phyloP scores from a whole-genome alignment of 2,329 filamentous ascomycete genomes.

The Acarospora socialis region DNA sequence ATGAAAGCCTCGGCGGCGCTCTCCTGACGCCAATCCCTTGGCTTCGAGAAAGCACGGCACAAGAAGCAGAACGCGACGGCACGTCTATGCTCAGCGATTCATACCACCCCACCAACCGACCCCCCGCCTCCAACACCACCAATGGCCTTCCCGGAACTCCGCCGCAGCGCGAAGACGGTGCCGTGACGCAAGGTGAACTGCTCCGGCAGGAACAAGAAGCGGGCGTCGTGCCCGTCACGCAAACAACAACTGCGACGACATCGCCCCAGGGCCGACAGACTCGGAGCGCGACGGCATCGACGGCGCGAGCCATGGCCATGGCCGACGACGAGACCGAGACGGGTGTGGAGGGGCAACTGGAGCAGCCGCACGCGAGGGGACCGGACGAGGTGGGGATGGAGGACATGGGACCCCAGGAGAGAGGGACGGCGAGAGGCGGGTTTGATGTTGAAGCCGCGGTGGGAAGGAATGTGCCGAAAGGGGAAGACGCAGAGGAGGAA shows the following conservation, averaged over 20 bases:
- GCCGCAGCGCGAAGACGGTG: slow-evolving; percentile 22
- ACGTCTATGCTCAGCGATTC: neutral
- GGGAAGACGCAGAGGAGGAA: slow-evolving; percentile 3
- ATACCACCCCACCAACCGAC: neutral
- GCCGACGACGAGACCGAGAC: slow-evolving; percentile 19
- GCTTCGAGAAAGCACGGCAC: slow-evolving; percentile 38
- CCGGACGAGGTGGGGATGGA: slow-evolving; percentile 73
- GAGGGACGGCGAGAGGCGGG: slow-evolving; percentile 13
- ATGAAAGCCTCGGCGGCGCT: slow-evolving; percentile 80
- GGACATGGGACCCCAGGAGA: slow-evolving; percentile 64
- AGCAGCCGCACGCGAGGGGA: slow-evolving; percentile 53
- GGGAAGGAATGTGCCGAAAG: slow-evolving; percentile 17
- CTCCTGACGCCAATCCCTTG: slow-evolving; percentile 89
- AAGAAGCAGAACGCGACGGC: neutral
- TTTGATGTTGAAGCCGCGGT: slow-evolving; percentile 30
- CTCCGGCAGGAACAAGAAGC: slow-evolving; percentile 76
- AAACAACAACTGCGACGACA: slow-evolving; percentile 22
- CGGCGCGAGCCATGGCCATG: slow-evolving; percentile 14
- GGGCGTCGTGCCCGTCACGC: slow-evolving; percentile 56
- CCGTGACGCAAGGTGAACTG: slow-evolving; percentile 68
- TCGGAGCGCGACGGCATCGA: slow-evolving; percentile 13
- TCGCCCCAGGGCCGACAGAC: slow-evolving; percentile 14
- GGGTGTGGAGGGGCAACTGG: slow-evolving; percentile 21
- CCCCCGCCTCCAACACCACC: neutral
- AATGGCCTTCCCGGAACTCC: slow-evolving; percentile 13